Evolutionary conservation across 768 basidiomycete species (phyloP).

Genomic region (Kwoniella shandongensis): DNA sequence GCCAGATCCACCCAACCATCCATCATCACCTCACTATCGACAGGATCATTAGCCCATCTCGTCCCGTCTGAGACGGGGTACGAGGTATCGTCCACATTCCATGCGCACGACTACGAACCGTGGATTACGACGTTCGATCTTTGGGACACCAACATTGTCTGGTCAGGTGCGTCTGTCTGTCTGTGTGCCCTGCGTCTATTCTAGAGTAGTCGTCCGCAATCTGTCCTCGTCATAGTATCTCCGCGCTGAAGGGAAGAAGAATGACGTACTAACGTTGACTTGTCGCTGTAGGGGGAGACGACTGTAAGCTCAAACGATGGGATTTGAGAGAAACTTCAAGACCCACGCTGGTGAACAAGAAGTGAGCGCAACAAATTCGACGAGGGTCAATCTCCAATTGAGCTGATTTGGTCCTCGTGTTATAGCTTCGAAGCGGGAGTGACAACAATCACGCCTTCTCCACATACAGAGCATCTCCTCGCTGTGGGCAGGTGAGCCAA

Average conservation of each 20-base stretch:
- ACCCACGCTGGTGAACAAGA: slow-evolving; percentile 72
- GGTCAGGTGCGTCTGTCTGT: slow-evolving; percentile 65
- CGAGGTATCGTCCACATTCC: slow-evolving; percentile 61
- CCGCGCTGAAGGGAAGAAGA: too few species aligned
- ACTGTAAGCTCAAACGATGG: slow-evolving; percentile 86
- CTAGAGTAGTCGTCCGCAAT: too few species aligned
- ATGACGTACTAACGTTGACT: too few species aligned
- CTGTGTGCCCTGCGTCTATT: too few species aligned
- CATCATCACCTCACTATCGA: slow-evolving; percentile 77
- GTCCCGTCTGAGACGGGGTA: slow-evolving; percentile 57
- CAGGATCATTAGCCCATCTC: slow-evolving; percentile 70
- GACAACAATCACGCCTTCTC: slow-evolving; percentile 83
- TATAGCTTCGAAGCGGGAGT: slow-evolving; percentile 86
- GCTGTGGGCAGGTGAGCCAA: slow-evolving; percentile 80
- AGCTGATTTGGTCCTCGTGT: not conserved
- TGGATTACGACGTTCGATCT: slow-evolving; percentile 92
- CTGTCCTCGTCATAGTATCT: too few species aligned
- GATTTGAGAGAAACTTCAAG: slow-evolving; percentile 69
- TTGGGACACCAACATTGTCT: slow-evolving; percentile 75
- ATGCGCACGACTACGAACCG: slow-evolving; percentile 88
- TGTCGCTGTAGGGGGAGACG: slow-evolving; percentile 90
- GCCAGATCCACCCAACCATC: slow-evolving; percentile 30
- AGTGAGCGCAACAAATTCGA: slow-evolving; percentile 55
- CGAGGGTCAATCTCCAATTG: not conserved
- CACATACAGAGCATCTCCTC: slow-evolving; percentile 71